A percentile compares a stretch with the other conserved stretches of the same genome.
These are phyloP conservation scores for Camelina laxa DNA, from an alignment of 345 rosid genomes.

Conservation along the genomic window DNA sequence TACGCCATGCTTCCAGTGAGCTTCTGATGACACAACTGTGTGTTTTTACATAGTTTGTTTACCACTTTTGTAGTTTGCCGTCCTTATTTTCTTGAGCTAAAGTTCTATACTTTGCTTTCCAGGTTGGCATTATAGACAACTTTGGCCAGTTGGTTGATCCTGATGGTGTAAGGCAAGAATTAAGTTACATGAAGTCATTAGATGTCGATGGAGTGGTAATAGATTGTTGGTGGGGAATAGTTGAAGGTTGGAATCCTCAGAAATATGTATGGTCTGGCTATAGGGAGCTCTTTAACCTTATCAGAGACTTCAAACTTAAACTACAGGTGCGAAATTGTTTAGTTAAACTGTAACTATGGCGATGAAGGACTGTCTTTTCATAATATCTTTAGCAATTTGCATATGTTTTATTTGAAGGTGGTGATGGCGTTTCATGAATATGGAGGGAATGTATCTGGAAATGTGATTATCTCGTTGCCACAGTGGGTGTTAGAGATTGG, in stretches of 20 bases:
- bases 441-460: conserved; percentile 66
- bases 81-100: conserved; percentile 27
- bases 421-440: conserved; percentile 94
- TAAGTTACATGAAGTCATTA: conserved; percentile 73
- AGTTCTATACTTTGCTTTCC: conserved; percentile 38
- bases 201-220: conserved; percentile 79
- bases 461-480: conserved; percentile 70
- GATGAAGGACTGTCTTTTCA: neutral
- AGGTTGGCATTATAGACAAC: conserved; percentile 72
- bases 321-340: conserved; percentile 59
- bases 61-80: neutral
- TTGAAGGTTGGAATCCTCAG: conserved; percentile 93
- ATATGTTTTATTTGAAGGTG: conserved; percentile 60
- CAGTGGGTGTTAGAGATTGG: conserved; percentile 93
- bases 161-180: conserved; percentile 70
- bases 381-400: conserved; percentile 28
- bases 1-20: conserved; percentile 83
- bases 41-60: conserved; percentile 8
- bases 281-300: conserved; percentile 72
- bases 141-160: conserved; percentile 82
- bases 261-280: conserved; percentile 96
- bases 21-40: conserved; percentile 31
- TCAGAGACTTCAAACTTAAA: conserved; percentile 80
- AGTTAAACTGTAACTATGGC: conserved; percentile 10
- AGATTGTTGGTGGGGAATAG: conserved; percentile 99